A percentile compares a stretch with the other conserved stretches of the same genome.
Conservation (phyloP, 2,329 filamentous ascomycete genomes). For the Verticillium albo-atrum region DNA sequence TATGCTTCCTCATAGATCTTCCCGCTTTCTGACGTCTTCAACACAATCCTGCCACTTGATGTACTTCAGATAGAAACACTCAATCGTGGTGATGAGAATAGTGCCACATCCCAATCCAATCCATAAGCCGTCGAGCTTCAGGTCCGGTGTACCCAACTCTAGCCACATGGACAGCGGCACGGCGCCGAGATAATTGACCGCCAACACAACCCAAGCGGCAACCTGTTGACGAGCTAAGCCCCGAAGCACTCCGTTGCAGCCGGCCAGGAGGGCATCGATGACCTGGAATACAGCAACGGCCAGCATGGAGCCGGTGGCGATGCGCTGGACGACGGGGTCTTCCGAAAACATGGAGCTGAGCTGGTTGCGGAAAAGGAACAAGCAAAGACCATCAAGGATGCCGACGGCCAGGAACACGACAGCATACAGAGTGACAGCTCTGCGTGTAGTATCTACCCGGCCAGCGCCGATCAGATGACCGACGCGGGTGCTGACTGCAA, state of each 20-base stretch:
- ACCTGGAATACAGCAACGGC: constrained; percentile 27
- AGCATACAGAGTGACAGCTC: constrained; percentile 24
- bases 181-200: constrained; percentile 30
- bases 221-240: constrained; percentile 32
- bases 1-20: constrained; percentile 14
- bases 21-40: constrained; percentile 20
- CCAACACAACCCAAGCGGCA: constrained; percentile 29
- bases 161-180: constrained; percentile 33
- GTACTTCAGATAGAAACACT: constrained; percentile 26
- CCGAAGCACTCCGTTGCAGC: constrained; percentile 31
- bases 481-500: constrained; percentile 35
- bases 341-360: constrained; percentile 26
- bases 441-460: constrained; percentile 22
- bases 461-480: constrained; percentile 36
- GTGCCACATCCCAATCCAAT: constrained; percentile 27
- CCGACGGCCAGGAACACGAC: constrained; percentile 27
- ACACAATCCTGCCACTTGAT: constrained; percentile 24
- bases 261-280: constrained; percentile 27
- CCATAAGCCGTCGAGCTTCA: constrained; percentile 29
- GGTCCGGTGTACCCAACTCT: constrained; percentile 24
- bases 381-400: constrained; percentile 23
- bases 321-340: constrained; percentile 20
- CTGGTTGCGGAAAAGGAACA: constrained; percentile 23
- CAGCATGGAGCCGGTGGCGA: constrained; percentile 24
- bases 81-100: constrained; percentile 22